Base-by-base conservation (phyloP, 1,139 yeast genomes). In the Yamadazyma triangularis region DNA sequence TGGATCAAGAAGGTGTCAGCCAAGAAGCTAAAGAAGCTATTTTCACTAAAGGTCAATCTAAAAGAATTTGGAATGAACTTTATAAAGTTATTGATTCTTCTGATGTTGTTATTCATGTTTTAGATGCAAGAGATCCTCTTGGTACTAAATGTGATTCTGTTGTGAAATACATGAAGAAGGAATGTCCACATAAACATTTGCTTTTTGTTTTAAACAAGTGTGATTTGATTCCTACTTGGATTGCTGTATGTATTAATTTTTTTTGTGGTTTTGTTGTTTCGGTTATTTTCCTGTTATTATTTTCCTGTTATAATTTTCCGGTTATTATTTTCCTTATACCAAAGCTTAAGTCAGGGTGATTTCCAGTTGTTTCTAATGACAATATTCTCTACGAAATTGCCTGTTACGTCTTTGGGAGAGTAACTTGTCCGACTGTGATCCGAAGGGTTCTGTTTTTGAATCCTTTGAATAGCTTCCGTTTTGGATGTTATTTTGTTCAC, bases 211-310 rank as follows among this genome's bases (percentile, higher is more conserved):
- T 91, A 59, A 91, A 91, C 74, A 91, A 91, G 74, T 88, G 96
- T 74, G 98, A 91, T 69, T 77, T 91, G 51, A 96, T 93, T 32
- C 98, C 98, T 41, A 91, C 96, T 35, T 91, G 97, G 96, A 96
- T 88, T 51, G 96, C 98, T 53, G 97, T 91, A 86, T 76, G 97
- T 88, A 64, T 54, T 33, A 30, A 29, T 35, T 32, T 34, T 39
- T 36, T 32, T 26, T 20, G 30, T 34, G 12, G 25, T 23, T 34
- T 32, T 35, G 33, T 50, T 47, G n/a, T n/a, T n/a, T n/a, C n/a
- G n/a, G n/a, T n/a, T 23, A 16, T n/a, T 21, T 24, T 24, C 13
- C 13, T 13, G 13, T 22, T 11, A 4, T 15, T 11, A 13, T 8
- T 25, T 25, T 9, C 4, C 25, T 11, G n/a, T n/a, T n/a, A n/a